phyloP scores from a whole-genome alignment of 2,329 filamentous ascomycete genomes.

The Monilinia laxa region DNA sequence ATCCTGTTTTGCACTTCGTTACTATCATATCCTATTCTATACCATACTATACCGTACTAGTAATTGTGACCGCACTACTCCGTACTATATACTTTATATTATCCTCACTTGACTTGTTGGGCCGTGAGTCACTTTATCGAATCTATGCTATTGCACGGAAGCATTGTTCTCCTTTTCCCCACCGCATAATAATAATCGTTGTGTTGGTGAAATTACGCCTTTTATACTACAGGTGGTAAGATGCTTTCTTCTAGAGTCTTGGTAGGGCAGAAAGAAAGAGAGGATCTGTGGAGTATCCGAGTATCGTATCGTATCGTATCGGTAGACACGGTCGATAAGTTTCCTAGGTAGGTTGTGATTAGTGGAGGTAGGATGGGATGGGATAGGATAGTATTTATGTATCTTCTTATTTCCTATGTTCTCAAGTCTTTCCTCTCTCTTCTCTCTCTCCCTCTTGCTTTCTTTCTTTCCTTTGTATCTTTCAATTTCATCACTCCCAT shows the following conservation, averaged over 20 bases:
- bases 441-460: neutral
- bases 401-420: neutral
- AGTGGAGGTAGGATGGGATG: neutral
- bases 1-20: too few species aligned
- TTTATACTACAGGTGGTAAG: neutral
- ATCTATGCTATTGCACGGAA: too few species aligned
- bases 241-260: neutral
- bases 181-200: neutral
- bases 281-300: constrained; percentile 5
- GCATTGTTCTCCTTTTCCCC: constrained; percentile 11
- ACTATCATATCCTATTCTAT: too few species aligned
- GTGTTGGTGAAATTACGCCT: constrained; percentile 2
- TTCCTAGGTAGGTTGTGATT: neutral
- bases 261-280: neutral
- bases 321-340: neutral
- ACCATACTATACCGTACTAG: too few species aligned
- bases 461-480: neutral
- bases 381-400: constrained; percentile 2
- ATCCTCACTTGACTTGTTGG: neutral
- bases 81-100: too few species aligned
- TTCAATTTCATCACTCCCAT: neutral
- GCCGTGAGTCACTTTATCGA: neutral
- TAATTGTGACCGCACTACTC: too few species aligned
- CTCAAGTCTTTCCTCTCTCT: too few species aligned
- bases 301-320: too few species aligned